These are phyloP conservation scores for Corinectria fuckeliana DNA, from an alignment of 2,329 filamentous ascomycete species.

Conservation along the genomic window DNA sequence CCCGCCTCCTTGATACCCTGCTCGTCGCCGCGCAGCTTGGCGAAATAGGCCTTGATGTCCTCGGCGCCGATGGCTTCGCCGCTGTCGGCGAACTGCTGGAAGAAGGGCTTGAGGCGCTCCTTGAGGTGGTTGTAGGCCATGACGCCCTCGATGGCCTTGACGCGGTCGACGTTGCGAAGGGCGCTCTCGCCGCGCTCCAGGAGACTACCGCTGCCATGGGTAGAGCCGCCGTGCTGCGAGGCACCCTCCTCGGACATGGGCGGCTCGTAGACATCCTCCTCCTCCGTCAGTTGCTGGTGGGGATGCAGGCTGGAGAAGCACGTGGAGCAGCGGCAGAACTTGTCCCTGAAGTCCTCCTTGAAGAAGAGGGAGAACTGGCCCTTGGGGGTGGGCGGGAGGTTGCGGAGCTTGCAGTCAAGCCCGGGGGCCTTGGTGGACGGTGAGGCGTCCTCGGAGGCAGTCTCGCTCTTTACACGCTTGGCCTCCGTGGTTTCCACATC, in stretches of 20 bases:
- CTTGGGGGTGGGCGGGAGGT: constrained; percentile 61
- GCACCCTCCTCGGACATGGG: constrained; percentile 74
- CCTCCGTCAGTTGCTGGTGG: constrained; percentile 85
- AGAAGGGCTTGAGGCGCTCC: constrained; percentile 93
- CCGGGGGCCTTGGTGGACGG: constrained; percentile 17
- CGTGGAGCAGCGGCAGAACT: constrained; percentile 80
- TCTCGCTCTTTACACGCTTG: constrained; percentile 62
- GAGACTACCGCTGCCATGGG: constrained; percentile 78
- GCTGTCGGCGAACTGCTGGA: constrained; percentile 92
- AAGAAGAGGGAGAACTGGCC: constrained; percentile 83
- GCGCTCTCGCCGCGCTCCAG: constrained; percentile 93
- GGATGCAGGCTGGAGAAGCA: constrained; percentile 77
- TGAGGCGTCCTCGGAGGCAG: constrained; percentile 23
- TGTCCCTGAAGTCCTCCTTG: constrained; percentile 76
- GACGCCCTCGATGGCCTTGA: constrained; percentile 91
- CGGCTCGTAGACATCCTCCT: constrained; percentile 93
- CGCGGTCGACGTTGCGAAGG: constrained; percentile 88
- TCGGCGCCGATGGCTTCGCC: constrained; percentile 89
- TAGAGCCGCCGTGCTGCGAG: constrained; percentile 61
- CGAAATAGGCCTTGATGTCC: constrained; percentile 96
- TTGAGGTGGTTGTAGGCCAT: constrained; percentile 98
- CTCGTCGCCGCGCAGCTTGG: constrained; percentile 88
- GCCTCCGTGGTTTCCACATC: constrained; percentile 43
- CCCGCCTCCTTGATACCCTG: constrained; percentile 71
- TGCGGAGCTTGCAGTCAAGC: constrained; percentile 63